Evolutionary conservation across 169 alveolate genomes (phyloP), one percentile per base, ranked within the genome.

Genomic region (Eimeria sp.): DNA sequence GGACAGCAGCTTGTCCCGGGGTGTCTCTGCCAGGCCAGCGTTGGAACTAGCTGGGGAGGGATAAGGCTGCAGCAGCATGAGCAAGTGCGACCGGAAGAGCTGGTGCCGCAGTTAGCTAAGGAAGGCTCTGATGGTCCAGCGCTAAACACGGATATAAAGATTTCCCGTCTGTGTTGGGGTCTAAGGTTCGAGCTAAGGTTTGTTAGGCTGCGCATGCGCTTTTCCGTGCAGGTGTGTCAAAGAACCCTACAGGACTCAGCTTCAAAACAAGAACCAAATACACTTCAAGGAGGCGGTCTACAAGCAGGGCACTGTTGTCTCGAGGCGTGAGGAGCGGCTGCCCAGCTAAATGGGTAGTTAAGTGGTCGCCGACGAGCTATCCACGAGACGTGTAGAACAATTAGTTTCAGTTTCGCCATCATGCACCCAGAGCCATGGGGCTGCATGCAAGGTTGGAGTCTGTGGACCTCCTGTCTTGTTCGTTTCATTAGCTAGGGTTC

Each of bases 191-290:
- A 73, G 40, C 22, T 4, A 25, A 45, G 70, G 67, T 16, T 78
- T 49, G 45, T 61, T 27, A 45, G 13, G 45, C 6, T 63, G 93
- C 57, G 45, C 9, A 2, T 86, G 76, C 45, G 43, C 40, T 27
- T 43, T 72, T 30, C 16, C 45, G 67, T 70, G 80, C 90, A 94
- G 96, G 89, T 84, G 96, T 63, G 57, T 94, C 72, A 94, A 94
- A 87, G 96, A 94, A 61, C 96, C 96, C 49, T 94, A 84, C 90
- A 63, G 91, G 61, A 84, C 95, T 34, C 94, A 83, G 91, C 72
- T 90, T 30, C 89, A 63, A 78, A 90, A 94, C 90, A 84, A 57
- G 58, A 94, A 94, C 63, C 96, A 72, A 51, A 51, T 94, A 30
- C 95, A 84, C 72, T 34, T 94, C 43, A 94, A 86, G 95, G 96